Conservation (phyloP, 805 yeast species). For the Yarrowia deformans region DNA sequence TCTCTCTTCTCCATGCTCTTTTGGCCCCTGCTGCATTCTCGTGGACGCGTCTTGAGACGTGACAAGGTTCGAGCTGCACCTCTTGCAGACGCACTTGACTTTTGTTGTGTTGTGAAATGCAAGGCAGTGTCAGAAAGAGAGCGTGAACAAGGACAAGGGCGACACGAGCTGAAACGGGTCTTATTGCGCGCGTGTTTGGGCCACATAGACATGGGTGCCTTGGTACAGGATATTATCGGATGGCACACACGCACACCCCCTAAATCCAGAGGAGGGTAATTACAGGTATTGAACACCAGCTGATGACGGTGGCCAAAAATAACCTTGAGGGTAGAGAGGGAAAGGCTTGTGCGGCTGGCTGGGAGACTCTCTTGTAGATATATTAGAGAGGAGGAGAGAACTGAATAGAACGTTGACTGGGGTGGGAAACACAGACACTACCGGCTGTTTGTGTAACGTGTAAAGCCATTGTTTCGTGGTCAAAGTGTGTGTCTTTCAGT, state of each 20-base stretch:
- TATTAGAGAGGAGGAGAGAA: no score
- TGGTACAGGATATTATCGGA: neutral
- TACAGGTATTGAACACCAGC: neutral
- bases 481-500: no score
- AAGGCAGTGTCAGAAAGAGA: slow-evolving; percentile 20
- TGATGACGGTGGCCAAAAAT: neutral
- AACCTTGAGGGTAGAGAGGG: neutral
- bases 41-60: slow-evolving; percentile 28
- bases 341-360: neutral
- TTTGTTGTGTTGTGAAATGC: slow-evolving; percentile 15
- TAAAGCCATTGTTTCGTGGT: no score
- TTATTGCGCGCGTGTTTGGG: slow-evolving; percentile 2
- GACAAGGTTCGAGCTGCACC: slow-evolving; percentile 22
- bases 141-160: slow-evolving; percentile 2
- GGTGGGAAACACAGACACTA: no score
- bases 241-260: no score
- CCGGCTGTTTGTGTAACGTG: no score
- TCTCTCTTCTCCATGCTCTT: no score
- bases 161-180: slow-evolving; percentile 20
- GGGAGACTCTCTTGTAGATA: no score
- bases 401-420: no score
- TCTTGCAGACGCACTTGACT: neutral
- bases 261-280: no score
- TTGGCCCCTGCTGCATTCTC: neutral
- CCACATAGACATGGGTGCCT: neutral